A percentile compares a stretch with the other conserved stretches of the same genome.
Evolutionary conservation across 768 basidiomycete species (phyloP).

Genomic region (Multifurca ochricompacta): DNA sequence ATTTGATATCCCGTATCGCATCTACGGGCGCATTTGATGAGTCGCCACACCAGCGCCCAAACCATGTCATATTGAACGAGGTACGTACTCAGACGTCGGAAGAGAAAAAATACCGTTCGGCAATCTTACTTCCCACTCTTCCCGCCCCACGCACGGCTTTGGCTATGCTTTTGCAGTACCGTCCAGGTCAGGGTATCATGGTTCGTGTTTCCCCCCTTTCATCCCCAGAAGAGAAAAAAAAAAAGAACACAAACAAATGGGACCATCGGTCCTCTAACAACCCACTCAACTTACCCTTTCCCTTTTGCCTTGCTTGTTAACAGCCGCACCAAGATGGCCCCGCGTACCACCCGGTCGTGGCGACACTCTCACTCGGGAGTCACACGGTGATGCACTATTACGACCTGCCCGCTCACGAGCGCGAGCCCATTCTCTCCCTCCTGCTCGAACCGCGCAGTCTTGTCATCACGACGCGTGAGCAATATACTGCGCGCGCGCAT

Average conservation of each 20-base stretch:
- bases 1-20: constrained; percentile 64
- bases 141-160: no score
- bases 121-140: no score
- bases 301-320: no score
- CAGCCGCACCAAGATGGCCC: constrained; percentile 96
- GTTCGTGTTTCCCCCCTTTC: constrained; percentile 34
- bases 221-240: background rate
- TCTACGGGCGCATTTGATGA: constrained; percentile 53
- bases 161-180: constrained; percentile 57
- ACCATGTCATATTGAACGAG: constrained; percentile 89
- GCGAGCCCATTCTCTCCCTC: constrained; percentile 57
- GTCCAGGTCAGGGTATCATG: constrained; percentile 89
- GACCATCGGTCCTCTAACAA: no score
- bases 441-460: constrained; percentile 82
- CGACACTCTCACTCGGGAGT: constrained; percentile 83
- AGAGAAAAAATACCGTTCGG: no score
- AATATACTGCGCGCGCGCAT: constrained; percentile 73
- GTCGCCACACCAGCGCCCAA: constrained; percentile 63
- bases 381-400: constrained; percentile 83
- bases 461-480: constrained; percentile 58
- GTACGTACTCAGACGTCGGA: constrained; percentile 35
- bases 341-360: constrained; percentile 78
- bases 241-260: no score
- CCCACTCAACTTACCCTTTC: no score
- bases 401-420: constrained; percentile 54